Evolutionary conservation across 345 rosid genomes (phyloP).

Genomic region (Lepidium africanum): DNA sequence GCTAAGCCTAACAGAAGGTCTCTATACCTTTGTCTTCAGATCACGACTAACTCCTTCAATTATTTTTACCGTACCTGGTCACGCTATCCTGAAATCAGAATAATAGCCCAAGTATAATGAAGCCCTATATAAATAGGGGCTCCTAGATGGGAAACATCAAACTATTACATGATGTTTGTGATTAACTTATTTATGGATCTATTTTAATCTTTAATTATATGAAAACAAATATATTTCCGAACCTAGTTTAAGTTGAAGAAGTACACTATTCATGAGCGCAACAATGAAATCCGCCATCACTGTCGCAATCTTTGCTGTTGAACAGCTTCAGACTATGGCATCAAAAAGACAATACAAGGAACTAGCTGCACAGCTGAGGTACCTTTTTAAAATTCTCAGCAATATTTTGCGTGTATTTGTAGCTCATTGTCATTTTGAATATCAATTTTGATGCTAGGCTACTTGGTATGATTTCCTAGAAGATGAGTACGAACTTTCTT

Average conservation of each 20-base stretch:
- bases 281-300: conserved; percentile 13
- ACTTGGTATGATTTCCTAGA: neutral
- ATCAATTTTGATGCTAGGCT: neutral
- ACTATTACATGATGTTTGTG: neutral
- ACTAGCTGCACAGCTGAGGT: conserved; percentile 98
- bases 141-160: neutral
- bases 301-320: conserved; percentile 87
- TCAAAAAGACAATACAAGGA: conserved; percentile 95
- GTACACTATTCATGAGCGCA: neutral
- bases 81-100: neutral
- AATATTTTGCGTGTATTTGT: neutral
- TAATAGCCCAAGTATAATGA: neutral
- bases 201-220: neutral
- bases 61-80: neutral
- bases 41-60: too few relatives aligned
- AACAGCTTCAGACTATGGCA: conserved; percentile 97
- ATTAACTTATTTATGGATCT: neutral
- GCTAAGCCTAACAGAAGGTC: too few relatives aligned
- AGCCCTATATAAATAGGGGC: neutral
- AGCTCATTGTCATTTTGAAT: neutral
- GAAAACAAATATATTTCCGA: neutral
- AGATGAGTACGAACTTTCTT: neutral
- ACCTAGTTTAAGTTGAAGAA: neutral
- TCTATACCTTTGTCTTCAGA: too few relatives aligned
- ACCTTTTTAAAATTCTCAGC: conserved; percentile 1